Base-by-base conservation (phyloP, 176 grass and related monocot species). In the Bolboschoenus planiculmis region DNA sequence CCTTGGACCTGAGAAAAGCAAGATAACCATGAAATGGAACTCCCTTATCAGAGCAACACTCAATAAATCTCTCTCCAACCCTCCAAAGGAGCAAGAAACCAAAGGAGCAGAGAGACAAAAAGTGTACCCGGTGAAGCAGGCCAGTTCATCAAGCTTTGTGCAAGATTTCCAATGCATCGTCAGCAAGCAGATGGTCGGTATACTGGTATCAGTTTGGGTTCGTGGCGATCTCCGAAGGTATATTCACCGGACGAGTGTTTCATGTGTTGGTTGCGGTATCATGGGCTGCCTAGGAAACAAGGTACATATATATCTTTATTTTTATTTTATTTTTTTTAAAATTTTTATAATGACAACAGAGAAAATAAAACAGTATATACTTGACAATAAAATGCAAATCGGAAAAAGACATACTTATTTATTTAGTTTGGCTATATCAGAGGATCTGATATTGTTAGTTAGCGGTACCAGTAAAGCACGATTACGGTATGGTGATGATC, bases 161-260 rank as follows among this genome's bases (percentile, higher is more conserved):
- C 58, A 23, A 64, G 81, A 83, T 24, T 95, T 93, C 30, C 92
- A 76, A 77, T 98, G 92, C 87, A 93, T 95, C 51, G 83, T 86
- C 70, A 93, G 90, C 89, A 91, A 98, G 86, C 96, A 98, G 86
- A 98, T 98, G 96, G 96, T 95, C 27, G 96, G 96, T 55, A 93
- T 98, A 75, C 84, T 91, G 53, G 55, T 76, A 8, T 93, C 89
- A 13, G 82, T 98, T 43, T 98, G 96, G 96, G 87, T 75, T 36
- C 89, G 89, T 58, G 79, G 84, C 44, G 88, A 90, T 83, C 90
- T 98, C 56, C 67, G 50, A 74, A 66, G 79, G 33, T 78, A 87
- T 79, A 85, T 98, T 83, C 76, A 53, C 36, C 70, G 86, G 79
- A 78, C 88, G 3, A 83, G 82, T 78, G 87, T 91, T 55, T 93